phyloP scores from a whole-genome alignment of 371 early-diverging fungal genomes.

The Apophysomyces trapeziformis region DNA sequence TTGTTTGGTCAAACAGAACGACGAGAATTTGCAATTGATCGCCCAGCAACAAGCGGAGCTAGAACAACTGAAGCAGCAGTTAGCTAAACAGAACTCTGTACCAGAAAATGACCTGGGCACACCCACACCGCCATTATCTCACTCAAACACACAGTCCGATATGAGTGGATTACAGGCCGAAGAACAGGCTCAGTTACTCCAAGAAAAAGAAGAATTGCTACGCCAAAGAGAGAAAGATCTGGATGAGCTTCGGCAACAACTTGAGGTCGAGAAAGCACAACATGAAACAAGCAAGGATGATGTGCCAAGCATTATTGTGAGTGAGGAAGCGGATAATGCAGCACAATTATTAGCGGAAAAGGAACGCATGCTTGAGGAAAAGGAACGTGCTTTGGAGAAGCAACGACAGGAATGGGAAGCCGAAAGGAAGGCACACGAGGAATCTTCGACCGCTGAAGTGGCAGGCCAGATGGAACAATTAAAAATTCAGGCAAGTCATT shows the following conservation, averaged over 20 bases:
- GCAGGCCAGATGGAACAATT: slow-evolving; percentile 39
- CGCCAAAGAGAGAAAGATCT: slow-evolving; percentile 39
- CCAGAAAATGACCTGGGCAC: slow-evolving; percentile 13
- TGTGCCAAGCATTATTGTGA: slow-evolving; percentile 30
- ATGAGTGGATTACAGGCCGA: slow-evolving; percentile 21
- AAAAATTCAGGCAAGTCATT: slow-evolving; percentile 30
- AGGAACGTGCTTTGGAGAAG: slow-evolving; percentile 29
- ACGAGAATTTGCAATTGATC: slow-evolving; percentile 46
- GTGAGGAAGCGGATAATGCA: slow-evolving; percentile 10
- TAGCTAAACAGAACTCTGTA: slow-evolving; percentile 18
- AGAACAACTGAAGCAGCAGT: slow-evolving; percentile 29
- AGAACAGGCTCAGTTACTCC: slow-evolving; percentile 19
- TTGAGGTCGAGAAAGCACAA: slow-evolving; percentile 35
- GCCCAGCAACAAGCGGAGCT: slow-evolving; percentile 63
- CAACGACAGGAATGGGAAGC: slow-evolving; percentile 23
- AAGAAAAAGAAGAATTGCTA: slow-evolving; percentile 34
- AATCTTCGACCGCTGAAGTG: slow-evolving; percentile 30
- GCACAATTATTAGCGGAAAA: slow-evolving; percentile 12
- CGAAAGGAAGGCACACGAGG: slow-evolving; percentile 15
- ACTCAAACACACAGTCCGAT: slow-evolving; percentile 23
- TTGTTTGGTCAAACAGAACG: slow-evolving; percentile 30
- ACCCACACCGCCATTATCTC: slow-evolving; percentile 16
- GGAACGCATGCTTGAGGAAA: slow-evolving; percentile 29
- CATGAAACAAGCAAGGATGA: slow-evolving; percentile 15
- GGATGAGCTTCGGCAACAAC: slow-evolving; percentile 32